Base-by-base conservation (phyloP, 2,329 filamentous ascomycete species). In the Didymella exigua region DNA sequence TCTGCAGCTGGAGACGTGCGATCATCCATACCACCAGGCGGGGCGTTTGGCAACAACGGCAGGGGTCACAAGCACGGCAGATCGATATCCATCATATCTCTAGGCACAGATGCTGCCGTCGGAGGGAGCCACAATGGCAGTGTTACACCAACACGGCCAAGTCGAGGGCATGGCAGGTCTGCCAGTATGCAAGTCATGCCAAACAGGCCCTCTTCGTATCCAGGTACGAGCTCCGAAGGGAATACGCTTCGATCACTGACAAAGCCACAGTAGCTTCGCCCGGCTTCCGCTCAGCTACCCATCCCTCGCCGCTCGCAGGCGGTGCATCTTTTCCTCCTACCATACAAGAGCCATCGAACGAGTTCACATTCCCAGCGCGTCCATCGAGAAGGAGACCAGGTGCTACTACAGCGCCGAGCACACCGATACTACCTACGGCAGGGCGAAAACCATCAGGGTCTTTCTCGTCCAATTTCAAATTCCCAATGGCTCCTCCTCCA, bases 181-280 rank as follows among this genome's bases (percentile, higher is more conserved):
- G 86, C 90, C 21, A 96, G 92, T 78, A 77, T 96, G 56, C 92
- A 96, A 72, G 88, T 93, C 62, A 72, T 85, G 59, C 79, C 86
- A 41, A 81, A 71, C 47, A 62, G 69, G 24, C 71, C 68, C 40
- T 71, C 61, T 46, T 63, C 67, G n/a, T 71, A 71, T 58, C 63
- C 70, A 64, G 67, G 70, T 70, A 71, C 41, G 44, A 23, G 19
- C 38, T 30, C 14, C 41, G 21, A 45, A 50, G 19, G 27, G 29
- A 16, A 11, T 18, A 44, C 30, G 33, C 38, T 49, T 34, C 31
- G 24, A 31, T 40, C 29, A 51, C 67, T 72, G 40, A 74, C 55
- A 45, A 31, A 30, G n/a, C 27, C 49, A 18, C 41, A 72, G 70
- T 70, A 26, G 56, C 60, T 21, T 74, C 70, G 10, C 69, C 69